Evolutionary conservation across 805 yeast species (phyloP).

Genomic region (Metschnikowia baotianmanensis): DNA sequence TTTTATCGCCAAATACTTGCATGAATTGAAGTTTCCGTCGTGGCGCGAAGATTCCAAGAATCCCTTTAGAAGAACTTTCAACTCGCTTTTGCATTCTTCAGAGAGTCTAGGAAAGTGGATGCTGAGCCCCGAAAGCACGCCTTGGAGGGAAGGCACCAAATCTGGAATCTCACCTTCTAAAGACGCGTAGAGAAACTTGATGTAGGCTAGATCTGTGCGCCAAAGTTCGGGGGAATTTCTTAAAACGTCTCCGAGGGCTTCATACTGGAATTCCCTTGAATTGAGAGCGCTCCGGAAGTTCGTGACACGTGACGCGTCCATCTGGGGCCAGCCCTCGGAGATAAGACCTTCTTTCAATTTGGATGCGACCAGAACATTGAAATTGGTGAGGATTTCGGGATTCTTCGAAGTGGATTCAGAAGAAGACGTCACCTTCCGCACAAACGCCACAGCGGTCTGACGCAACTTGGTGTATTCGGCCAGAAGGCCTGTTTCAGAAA

Average conservation of each 20-base stretch:
- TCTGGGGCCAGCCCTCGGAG: conserved; percentile 60
- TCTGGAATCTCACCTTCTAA: conserved; percentile 62
- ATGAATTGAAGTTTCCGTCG: conserved; percentile 25
- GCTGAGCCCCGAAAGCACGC: conserved; percentile 60
- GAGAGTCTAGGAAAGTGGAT: conserved; percentile 45
- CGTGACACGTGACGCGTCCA: conserved; percentile 34
- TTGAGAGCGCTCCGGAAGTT: conserved; percentile 33
- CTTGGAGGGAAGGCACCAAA: conserved; percentile 66
- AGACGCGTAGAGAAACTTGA: conserved; percentile 70
- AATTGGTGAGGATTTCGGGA: conserved; percentile 9
- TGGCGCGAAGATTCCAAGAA: conserved; percentile 25
- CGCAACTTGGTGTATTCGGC: conserved; percentile 53
- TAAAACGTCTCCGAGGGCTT: conserved; percentile 69
- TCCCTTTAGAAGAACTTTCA: conserved; percentile 38
- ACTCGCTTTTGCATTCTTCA: conserved; percentile 32
- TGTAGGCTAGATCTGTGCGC: conserved; percentile 44
- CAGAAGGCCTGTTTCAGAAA: conserved; percentile 59
- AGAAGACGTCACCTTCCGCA: conserved; percentile 53
- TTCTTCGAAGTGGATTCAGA: conserved; percentile 1
- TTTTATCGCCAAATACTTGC: conserved; percentile 64
- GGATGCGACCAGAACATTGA: conserved; percentile 46
- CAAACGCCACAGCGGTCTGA: conserved; percentile 57
- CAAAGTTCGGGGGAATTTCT: conserved; percentile 44
- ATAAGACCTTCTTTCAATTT: conserved; percentile 52
- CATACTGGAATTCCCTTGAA: conserved; percentile 68